These are phyloP conservation scores for Hypoxylon cercidicola DNA, from an alignment of 495 filamentous ascomycete genomes.

Conservation along the genomic window DNA sequence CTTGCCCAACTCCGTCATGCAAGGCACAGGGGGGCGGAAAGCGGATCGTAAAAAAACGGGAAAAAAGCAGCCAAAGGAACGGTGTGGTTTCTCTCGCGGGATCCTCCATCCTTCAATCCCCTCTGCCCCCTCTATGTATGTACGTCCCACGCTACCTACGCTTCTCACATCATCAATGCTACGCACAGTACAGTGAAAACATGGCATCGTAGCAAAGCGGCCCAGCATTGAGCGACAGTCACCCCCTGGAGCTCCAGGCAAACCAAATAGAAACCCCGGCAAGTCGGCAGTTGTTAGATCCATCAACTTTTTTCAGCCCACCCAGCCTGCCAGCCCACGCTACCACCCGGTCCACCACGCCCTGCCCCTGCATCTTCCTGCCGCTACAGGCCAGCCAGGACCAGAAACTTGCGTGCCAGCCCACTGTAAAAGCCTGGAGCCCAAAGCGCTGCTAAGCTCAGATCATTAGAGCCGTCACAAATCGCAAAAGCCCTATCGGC, in stretches of 20 bases:
- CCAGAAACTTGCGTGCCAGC: constrained; percentile 6
- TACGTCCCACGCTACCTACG: too few relatives aligned
- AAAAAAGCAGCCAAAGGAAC: constrained; percentile 14
- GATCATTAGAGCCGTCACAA: too few relatives aligned
- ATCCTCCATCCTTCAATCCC: constrained; percentile 30
- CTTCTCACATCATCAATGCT: constrained; percentile 42
- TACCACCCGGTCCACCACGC: constrained; percentile 25
- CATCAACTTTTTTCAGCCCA: constrained; percentile 14
- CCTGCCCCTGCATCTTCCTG: constrained; percentile 28
- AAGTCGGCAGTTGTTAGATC: constrained; percentile 38
- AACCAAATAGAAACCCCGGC: constrained; percentile 9
- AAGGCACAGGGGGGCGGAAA: constrained; percentile 36
- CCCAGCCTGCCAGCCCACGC: constrained; percentile 18
- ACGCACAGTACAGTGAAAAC: constrained; percentile 36
- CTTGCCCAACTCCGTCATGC: constrained; percentile 32
- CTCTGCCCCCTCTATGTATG: constrained; percentile 1
- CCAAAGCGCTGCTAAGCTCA: too few relatives aligned
- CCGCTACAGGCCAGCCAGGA: background rate
- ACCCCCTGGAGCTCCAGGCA: background rate
- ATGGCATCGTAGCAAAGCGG: constrained; percentile 7
- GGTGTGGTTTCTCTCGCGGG: constrained; percentile 22
- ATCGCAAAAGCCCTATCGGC: constrained; percentile 11
- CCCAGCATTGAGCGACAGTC: constrained; percentile 21
- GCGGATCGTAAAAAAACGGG: constrained; percentile 27
- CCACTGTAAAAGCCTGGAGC: background rate